Base-by-base conservation (phyloP, 2,329 filamentous ascomycete genomes). In the Microsporum canis region DNA sequence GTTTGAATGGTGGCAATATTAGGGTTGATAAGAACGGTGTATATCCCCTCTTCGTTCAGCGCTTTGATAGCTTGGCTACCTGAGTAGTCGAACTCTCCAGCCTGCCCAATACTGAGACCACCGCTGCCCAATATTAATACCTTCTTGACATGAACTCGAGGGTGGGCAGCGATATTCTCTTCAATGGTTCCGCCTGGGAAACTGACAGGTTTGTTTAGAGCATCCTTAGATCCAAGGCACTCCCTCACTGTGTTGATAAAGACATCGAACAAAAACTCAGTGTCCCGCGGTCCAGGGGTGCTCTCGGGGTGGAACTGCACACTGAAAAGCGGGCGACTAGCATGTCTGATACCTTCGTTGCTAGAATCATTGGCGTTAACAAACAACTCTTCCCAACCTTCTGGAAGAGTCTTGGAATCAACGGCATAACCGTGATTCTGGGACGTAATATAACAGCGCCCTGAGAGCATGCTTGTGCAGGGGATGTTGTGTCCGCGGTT, bases 221-320 rank as follows among this genome's bases (percentile, higher is more conserved):
- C 79, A 64, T 83, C 80, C 14, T 82, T 75, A 64, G 91, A 85
- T 60, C 82, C 76, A 56, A 91, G 79, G 62, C 88, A 88, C 68
- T 87, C 82, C 71, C 83, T 79, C 66, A 97, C 89, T 23, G 91
- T 88, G 76, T 87, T 79, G 71, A 99, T 88, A 79, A 99, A 99
- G 65, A 97, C 90, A 74, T 99, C 91, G 66, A 99, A 99, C 31
- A 99, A 81, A 72, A 89, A 96, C 74, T 99, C 94, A 33, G 94
- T 99, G 72, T 99, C 94, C 39, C 90, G 84, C 58, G 94, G 94
- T 62, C 94, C 94, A 2, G 94, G 94, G 0, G 91, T 95, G 79
- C 91, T 96, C 76, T 99, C 94, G 0, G 94, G 94, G 72, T 99
- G 94, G 78, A 99, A 99, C 73, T 99, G 94, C n/a, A 97, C 94